Evolutionary conservation across 75 land plant species (phyloP), one percentile per base, ranked within the genome.

Genomic region (Pseudotsuga menziesii): DNA sequence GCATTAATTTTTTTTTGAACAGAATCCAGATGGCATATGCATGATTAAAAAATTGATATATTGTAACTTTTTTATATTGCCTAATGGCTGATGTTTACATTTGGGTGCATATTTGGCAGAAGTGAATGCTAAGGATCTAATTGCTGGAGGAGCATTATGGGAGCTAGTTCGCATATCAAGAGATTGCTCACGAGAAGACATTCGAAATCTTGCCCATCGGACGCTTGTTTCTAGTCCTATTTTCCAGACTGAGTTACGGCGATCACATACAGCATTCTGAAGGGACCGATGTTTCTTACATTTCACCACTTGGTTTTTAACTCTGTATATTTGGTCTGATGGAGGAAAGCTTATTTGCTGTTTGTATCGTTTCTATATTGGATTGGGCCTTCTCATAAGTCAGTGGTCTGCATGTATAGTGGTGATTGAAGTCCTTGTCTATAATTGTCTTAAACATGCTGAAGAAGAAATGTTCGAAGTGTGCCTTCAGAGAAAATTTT

Each of bases 141-240:
- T 92, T 16, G 88, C 85, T 73, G 99, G 89, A 77, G 98, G 98
- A 62, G 99, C 99, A 55, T 76, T 97, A 41, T 88, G 90, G 92
- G 99, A 97, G 63, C 85, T 97, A 57, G 94, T 97, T 29, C 95
- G 99, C 59, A 94, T 97, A 57, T 89, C 99, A 0, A 82, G 84
- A 4, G 95, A 97, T 55, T 94, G 98, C 61, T 88, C 98, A 3
- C 76, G 99, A 22, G 98, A 97, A 57, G 99, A 97, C 81, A 97
- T 97, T 56, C 86, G 95, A 75, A 88, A 71, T 77, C 92, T 97
- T 55, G 99, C 99, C 35, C 88, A 86, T 23, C 73, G 92, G 22
- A 96, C 94, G 13, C 84, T 96, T 25, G 83, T 77, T 75, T 83
- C 91, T 27, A 96, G 98, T 72, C 85, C 91, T 4, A 80, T 83